Evolutionary conservation across 441 rosid genomes (phyloP), one percentile per base, ranked within the genome.

Genomic region (Flueggea neowawraea): DNA sequence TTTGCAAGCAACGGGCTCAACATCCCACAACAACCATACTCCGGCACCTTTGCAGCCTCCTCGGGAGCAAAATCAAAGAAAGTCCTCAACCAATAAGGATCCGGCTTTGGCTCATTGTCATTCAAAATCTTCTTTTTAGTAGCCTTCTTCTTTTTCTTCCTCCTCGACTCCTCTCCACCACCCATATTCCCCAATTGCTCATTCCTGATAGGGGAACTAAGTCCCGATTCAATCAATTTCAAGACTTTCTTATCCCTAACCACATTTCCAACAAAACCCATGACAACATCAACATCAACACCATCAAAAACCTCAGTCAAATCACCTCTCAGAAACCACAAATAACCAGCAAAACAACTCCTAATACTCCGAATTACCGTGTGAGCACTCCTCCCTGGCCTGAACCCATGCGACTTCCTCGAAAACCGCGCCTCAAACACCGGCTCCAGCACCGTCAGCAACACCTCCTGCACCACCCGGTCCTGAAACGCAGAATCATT

Each of bases 1-100:
- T 95, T 95, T 60, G 86, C 91, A 69, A 95, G 92, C 75, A 95
- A 80, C 53, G 97, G 98, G 79, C 98, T 95, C 71, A 91, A 72
- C 59, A 95, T 86, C 49, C 99, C 99, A 70, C 95, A 84, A 55
- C 60, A 74, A 16, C 99, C 97, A 69, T 91, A 95, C 77, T 76
- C 66, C 15, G 99, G 97, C 61, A 89, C 82, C 78, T 80, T 89
- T 0, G 81, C 83, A 56, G 97, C 93, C 82, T 95, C 98, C 68
- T 87, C 92, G 1, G 99, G 97, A 52, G 95, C 87, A 72, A 91
- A 95, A 65, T 77, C 75, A 51, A 80, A 91, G 80, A 91, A 95
- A 12, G 95, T 87, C 65, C 99, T 77, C 71, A 91, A 67, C 99
- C 99, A 91, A 62, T 86, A 95, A 0, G 97, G 99, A 76, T 95